phyloP scores from a whole-genome alignment of 2,329 filamentous ascomycete genomes.

The Penicillium thymicola region DNA sequence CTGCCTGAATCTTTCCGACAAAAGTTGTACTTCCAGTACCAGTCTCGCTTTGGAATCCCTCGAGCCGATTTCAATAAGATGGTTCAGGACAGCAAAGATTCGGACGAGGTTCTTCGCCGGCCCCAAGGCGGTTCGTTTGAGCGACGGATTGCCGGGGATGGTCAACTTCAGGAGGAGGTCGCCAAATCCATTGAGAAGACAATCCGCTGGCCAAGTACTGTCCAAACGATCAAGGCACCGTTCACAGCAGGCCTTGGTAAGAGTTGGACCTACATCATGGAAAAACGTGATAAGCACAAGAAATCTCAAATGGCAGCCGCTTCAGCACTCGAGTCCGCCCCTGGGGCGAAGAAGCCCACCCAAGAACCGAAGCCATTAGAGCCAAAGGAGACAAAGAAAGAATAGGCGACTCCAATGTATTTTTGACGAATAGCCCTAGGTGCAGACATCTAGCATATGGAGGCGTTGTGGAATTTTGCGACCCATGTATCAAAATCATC shows the following conservation, averaged over 20 bases:
- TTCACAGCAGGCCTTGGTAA: slow-evolving; percentile 72
- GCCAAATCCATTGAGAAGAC: slow-evolving; percentile 78
- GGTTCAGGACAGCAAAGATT: slow-evolving; percentile 71
- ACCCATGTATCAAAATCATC: slow-evolving; percentile 12
- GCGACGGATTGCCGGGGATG: slow-evolving; percentile 71
- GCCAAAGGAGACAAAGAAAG: slow-evolving; percentile 15
- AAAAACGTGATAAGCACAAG: slow-evolving; percentile 70
- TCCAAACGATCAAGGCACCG: slow-evolving; percentile 79
- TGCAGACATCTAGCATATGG: slow-evolving; percentile 12
- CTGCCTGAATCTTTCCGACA: slow-evolving; percentile 82
- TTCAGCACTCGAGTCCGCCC: slow-evolving; percentile 11
- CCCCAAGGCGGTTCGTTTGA: slow-evolving; percentile 83
- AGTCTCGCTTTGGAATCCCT: slow-evolving; percentile 83
- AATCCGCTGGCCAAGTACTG: slow-evolving; percentile 86
- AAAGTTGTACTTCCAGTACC: slow-evolving; percentile 92
- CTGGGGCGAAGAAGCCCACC: background rate
- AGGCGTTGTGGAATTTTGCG: slow-evolving; percentile 18
- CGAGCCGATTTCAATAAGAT: slow-evolving; percentile 79
- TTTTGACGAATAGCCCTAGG: background rate
- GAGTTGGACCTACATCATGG: slow-evolving; percentile 71
- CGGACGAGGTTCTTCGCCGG: slow-evolving; percentile 63
- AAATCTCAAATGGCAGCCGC: slow-evolving; percentile 34
- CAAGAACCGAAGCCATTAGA: background rate
- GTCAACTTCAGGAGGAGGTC: slow-evolving; percentile 67
- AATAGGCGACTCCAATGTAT: background rate